phyloP scores from a whole-genome alignment of 2,329 filamentous ascomycete species.

The Stenocarpella maydis region DNA sequence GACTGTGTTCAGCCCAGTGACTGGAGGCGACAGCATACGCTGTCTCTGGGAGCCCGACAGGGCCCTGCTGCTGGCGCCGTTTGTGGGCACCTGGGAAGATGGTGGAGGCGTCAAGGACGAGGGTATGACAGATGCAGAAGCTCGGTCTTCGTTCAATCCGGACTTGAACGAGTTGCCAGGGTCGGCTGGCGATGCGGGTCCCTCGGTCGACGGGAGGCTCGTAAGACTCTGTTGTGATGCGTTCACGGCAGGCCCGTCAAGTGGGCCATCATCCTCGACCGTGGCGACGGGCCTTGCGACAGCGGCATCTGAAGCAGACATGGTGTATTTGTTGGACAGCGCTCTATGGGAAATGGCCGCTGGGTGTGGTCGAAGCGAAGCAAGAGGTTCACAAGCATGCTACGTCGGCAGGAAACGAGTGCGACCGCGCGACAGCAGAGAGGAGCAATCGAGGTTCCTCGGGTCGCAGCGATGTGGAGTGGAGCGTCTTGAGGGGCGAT shows the following conservation, averaged over 20 bases:
- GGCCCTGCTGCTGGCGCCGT: conserved; percentile 40
- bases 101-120: conserved; percentile 67
- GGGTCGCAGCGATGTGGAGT: not conserved
- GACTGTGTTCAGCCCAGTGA: conserved; percentile 51
- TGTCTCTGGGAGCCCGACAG: conserved; percentile 55
- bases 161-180: conserved; percentile 58
- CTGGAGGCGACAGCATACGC: conserved; percentile 62
- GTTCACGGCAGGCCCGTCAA: conserved; percentile 21
- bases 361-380: not conserved
- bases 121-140: conserved; percentile 57
- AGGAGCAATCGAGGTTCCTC: conserved; percentile 4
- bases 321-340: not conserved
- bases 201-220: conserved; percentile 59
- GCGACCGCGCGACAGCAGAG: conserved; percentile 24
- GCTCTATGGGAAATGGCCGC: not conserved
- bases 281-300: conserved; percentile 18
- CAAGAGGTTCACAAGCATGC: conserved; percentile 19
- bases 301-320: conserved; percentile 29
- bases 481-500: not conserved
- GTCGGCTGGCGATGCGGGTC: conserved; percentile 58
- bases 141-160: conserved; percentile 57
- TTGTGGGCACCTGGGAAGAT: conserved; percentile 58
- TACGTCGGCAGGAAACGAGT: conserved; percentile 19
- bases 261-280: conserved; percentile 27
- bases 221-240: conserved; percentile 62